phyloP scores from a whole-genome alignment of 2,329 filamentous ascomycete genomes.

The Aureobasidium lini region DNA sequence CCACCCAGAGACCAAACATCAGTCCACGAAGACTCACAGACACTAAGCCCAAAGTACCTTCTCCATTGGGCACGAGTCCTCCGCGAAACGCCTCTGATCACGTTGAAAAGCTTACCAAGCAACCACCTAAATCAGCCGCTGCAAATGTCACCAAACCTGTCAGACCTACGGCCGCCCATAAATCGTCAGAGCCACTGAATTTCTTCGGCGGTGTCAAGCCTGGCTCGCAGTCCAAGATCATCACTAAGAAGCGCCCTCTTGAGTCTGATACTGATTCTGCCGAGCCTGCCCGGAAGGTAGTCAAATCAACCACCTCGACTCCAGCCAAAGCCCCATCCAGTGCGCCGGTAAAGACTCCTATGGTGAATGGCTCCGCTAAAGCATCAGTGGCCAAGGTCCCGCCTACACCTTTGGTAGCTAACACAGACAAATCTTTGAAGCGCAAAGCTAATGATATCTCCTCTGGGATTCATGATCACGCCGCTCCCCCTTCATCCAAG shows the following conservation, averaged over 20 bases:
- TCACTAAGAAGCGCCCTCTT: conserved; percentile 12
- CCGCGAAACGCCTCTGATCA: conserved; percentile 55
- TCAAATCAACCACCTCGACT: conserved; percentile 30
- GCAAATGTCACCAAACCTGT: background rate
- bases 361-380: conserved; percentile 16
- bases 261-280: conserved; percentile 2
- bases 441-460: conserved; percentile 38
- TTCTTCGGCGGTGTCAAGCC: conserved; percentile 9
- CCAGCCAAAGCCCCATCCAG: background rate
- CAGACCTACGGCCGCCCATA: background rate
- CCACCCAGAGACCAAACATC: conserved; percentile 15
- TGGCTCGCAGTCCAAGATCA: background rate
- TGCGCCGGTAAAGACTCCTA: background rate
- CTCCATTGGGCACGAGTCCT: conserved; percentile 53
- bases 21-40: conserved; percentile 21
- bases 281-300: conserved; percentile 1
- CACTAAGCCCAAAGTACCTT: conserved; percentile 54
- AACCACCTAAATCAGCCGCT: background rate
- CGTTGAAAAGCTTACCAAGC: conserved; percentile 27
- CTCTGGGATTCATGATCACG: conserved; percentile 18
- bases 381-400: conserved; percentile 15
- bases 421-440: conserved; percentile 32
- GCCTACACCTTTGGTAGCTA: conserved; percentile 25
- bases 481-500: conserved; percentile 20
- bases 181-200: background rate